These are phyloP conservation scores for Fomitopsis betulina DNA, from an alignment of 1,284 basidiomycete genomes.

Conservation along the genomic window DNA sequence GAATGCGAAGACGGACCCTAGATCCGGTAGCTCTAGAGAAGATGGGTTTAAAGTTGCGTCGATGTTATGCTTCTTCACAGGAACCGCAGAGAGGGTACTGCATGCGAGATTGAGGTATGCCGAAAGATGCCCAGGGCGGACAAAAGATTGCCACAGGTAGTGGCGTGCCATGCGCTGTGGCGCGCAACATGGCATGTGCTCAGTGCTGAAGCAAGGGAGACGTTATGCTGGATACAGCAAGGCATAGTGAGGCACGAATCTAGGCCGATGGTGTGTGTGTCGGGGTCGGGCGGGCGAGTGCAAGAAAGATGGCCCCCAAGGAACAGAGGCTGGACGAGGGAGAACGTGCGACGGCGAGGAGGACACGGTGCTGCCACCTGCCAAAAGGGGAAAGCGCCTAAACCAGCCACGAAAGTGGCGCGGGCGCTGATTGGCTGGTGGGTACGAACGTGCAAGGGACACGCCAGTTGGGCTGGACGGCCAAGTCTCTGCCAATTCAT, in stretches of 20 bases:
- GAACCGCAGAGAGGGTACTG: neutral
- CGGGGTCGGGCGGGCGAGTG: neutral
- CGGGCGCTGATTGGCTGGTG: constrained; percentile 16
- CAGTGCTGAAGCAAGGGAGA: neutral
- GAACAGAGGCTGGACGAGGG: neutral
- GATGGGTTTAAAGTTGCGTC: neutral
- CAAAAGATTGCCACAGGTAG: neutral
- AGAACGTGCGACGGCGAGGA: constrained; percentile 1
- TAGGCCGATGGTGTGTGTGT: neutral
- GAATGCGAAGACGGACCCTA: neutral
- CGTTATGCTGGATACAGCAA: neutral
- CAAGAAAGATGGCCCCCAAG: neutral
- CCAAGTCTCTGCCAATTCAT: constrained; percentile 14
- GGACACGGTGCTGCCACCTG: neutral
- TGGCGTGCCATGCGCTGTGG: neutral
- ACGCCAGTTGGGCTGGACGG: neutral
- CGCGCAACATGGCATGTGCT: neutral
- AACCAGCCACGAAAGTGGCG: neutral
- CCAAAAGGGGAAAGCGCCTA: neutral
- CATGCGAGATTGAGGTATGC: neutral
- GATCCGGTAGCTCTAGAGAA: neutral
- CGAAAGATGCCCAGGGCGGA: neutral
- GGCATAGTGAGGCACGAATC: neutral
- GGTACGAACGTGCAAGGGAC: constrained; percentile 26
- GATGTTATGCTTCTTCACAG: neutral